Conservation (phyloP, 495 filamentous ascomycete species). For the Glutinoglossum americanum region DNA sequence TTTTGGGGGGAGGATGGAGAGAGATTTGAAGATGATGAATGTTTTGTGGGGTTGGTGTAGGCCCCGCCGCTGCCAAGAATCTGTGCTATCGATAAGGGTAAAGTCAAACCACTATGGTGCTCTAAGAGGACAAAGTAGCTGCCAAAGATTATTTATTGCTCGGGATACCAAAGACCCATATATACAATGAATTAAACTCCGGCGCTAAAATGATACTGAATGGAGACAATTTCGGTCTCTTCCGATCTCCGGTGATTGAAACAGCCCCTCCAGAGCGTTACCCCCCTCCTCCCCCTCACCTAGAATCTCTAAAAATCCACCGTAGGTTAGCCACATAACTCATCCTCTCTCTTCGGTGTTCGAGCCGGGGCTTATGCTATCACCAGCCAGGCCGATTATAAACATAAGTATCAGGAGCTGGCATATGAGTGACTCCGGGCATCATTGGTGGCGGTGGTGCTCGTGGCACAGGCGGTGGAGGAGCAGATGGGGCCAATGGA, state of each 20-base stretch:
- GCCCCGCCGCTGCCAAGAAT: not conserved
- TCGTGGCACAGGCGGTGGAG: not conserved
- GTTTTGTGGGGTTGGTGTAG: not conserved
- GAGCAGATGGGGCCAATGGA: not conserved
- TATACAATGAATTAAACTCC: not conserved
- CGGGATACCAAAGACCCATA: not conserved
- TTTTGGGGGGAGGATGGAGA: not conserved
- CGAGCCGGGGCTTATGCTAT: not conserved
- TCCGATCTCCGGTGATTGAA: not conserved
- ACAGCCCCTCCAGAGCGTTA: not conserved
- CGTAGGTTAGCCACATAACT: not conserved
- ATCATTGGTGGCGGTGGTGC: not conserved
- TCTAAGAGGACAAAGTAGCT: not conserved
- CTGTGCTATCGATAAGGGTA: not conserved
- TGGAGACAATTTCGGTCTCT: not conserved
- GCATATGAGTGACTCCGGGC: not conserved
- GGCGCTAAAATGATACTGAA: not conserved
- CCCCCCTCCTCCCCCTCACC: not conserved
- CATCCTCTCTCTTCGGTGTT: not conserved
- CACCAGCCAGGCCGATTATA: not conserved
- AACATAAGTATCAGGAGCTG: not conserved
- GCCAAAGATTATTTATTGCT: not conserved
- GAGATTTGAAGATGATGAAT: not conserved
- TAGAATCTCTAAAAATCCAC: not conserved
- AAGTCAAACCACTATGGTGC: not conserved